Evolutionary conservation across 2,329 filamentous ascomycete genomes (phyloP).

Genomic region (Alternaria novae-zelandiae): DNA sequence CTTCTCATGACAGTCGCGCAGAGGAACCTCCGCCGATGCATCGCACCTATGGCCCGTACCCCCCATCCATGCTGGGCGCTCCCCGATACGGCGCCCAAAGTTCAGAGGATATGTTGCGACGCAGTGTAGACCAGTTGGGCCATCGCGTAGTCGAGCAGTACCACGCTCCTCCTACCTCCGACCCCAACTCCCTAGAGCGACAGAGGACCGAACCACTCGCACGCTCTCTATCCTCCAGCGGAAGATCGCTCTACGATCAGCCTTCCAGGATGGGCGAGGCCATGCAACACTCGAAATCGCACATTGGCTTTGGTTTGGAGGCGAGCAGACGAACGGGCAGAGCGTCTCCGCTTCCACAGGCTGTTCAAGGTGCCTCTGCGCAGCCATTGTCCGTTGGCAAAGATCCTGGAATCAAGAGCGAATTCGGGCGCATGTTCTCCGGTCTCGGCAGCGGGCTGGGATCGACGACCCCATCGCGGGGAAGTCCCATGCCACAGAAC

Average conservation of each 20-base stretch:
- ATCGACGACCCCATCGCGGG: conserved; percentile 60
- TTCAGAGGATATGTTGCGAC: conserved; percentile 42
- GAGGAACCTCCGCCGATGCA: conserved; percentile 41
- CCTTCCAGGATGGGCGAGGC: conserved; percentile 57
- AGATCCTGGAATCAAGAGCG: conserved; percentile 90
- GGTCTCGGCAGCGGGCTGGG: conserved; percentile 80
- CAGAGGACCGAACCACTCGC: conserved; percentile 43
- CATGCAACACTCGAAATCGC: conserved; percentile 66
- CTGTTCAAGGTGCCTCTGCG: conserved; percentile 88
- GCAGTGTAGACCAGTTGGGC: conserved; percentile 40
- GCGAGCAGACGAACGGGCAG: conserved; percentile 82
- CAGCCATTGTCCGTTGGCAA: conserved; percentile 78
- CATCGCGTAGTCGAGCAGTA: conserved; percentile 48
- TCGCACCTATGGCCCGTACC: conserved; percentile 41
- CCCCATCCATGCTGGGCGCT: conserved; percentile 28
- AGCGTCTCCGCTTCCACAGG: conserved; percentile 87
- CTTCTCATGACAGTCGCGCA: conserved; percentile 29
- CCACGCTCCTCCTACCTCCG: conserved; percentile 48
- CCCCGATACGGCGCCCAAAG: conserved; percentile 30
- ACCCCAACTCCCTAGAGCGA: conserved; percentile 44
- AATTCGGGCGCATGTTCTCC: conserved; percentile 93
- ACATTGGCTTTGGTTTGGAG: conserved; percentile 75
- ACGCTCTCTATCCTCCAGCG: conserved; percentile 44
- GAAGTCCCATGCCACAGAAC: conserved; percentile 56
- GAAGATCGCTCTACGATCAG: conserved; percentile 47